phyloP scores from a whole-genome alignment of 2,329 filamentous ascomycete species.

The Polychaeton citri region DNA sequence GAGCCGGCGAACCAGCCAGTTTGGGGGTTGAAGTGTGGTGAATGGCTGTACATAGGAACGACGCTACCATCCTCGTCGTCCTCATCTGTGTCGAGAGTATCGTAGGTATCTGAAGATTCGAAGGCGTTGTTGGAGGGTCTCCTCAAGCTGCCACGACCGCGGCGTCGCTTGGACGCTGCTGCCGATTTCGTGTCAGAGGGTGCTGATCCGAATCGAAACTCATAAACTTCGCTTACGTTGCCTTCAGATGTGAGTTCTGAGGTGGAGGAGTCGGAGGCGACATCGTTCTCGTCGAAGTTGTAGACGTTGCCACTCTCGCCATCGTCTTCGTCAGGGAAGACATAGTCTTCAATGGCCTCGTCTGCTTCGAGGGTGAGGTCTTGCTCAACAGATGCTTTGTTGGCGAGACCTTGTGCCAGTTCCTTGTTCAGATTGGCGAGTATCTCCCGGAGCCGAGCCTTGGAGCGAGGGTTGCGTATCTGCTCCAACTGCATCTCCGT shows the following conservation, averaged over 20 bases:
- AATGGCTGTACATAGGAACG: conserved; percentile 2
- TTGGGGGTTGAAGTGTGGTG: conserved; percentile 13
- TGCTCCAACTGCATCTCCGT: conserved; percentile 23
- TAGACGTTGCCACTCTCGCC: conserved; percentile 20
- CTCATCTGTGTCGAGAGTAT: conserved; percentile 5
- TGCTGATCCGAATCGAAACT: conserved; percentile 12
- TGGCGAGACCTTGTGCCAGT: conserved; percentile 18
- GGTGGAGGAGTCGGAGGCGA: conserved; percentile 14
- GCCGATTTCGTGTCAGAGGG: background rate
- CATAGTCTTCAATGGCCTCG: conserved; percentile 14
- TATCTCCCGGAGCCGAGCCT: conserved; percentile 17
- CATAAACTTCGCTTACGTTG: conserved; percentile 12
- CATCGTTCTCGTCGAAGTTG: conserved; percentile 15
- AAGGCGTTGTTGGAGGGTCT: conserved; percentile 3
- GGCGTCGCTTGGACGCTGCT: conserved; percentile 7
- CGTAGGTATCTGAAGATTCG: conserved; percentile 10
- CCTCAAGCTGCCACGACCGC: conserved; percentile 1
- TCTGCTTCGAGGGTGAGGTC: conserved; percentile 10
- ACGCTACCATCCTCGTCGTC: conserved; percentile 1
- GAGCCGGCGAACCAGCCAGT: conserved; percentile 20
- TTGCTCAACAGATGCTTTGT: conserved; percentile 15
- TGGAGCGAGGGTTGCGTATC: conserved; percentile 15
- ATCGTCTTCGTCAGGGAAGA: conserved; percentile 15
- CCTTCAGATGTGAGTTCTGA: conserved; percentile 8
- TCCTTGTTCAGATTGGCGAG: conserved; percentile 19